Percentiles rank a stretch among this genome's conserved stretches.
Conservation (phyloP, 139 green algal species). For the Coelastrella sp. region DNA sequence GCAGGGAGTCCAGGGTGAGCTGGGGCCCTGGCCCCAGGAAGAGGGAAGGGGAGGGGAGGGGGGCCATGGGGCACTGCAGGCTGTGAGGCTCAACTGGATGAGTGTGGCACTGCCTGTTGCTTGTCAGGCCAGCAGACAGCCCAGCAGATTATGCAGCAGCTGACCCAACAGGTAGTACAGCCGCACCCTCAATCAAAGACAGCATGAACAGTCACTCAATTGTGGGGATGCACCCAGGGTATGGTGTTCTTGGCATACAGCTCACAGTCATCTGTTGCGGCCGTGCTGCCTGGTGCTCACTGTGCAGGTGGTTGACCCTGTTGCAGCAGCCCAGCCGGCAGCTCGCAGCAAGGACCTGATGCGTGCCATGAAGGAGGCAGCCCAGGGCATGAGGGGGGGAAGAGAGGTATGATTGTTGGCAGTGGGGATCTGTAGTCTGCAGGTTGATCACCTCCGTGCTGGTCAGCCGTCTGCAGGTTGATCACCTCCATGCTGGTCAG, state of each 20-base stretch:
- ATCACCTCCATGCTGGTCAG: background rate
- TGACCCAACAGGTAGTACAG: slow-evolving; percentile 62
- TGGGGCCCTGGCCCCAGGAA: too few relatives aligned
- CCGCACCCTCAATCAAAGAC: background rate
- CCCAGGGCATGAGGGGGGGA: slow-evolving; percentile 46
- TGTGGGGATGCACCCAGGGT: background rate
- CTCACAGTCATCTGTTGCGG: slow-evolving; percentile 54
- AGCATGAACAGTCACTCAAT: background rate
- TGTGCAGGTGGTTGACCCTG: slow-evolving; percentile 58
- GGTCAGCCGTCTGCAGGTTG: background rate
- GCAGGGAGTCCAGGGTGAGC: slow-evolving; percentile 58
- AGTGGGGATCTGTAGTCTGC: background rate
- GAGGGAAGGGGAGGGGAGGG: too few relatives aligned
- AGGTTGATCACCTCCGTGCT: background rate
- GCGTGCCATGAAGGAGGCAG: slow-evolving; percentile 63
- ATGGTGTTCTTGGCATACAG: background rate
- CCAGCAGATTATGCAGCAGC: slow-evolving; percentile 62
- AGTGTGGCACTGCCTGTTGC: background rate
- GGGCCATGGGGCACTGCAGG: too few relatives aligned
- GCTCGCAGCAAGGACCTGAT: slow-evolving; percentile 56
- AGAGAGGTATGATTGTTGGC: slow-evolving; percentile 12
- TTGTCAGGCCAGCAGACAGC: background rate
- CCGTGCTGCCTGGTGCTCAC: background rate
- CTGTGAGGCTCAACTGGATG: too few relatives aligned
- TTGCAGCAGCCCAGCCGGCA: slow-evolving; percentile 54